Percentiles rank a stretch among this genome's conserved stretches.
phyloP scores from a whole-genome alignment of 2,329 filamentous ascomycete genomes.

The Seiridium cupressi region DNA sequence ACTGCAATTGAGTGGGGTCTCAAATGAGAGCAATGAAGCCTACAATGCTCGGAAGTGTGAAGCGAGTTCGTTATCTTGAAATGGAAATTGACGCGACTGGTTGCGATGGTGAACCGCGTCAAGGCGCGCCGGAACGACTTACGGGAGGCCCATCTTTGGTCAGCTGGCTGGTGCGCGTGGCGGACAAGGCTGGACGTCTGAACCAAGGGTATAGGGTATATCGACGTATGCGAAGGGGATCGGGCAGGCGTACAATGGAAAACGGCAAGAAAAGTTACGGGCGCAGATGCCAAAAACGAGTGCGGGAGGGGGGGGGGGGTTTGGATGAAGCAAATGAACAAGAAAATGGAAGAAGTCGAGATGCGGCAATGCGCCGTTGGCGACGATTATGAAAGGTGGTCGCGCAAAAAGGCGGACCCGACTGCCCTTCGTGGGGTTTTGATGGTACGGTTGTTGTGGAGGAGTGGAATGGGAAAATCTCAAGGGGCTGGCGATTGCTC shows the following conservation, averaged over 20 bases:
- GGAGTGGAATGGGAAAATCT: constrained; percentile 5
- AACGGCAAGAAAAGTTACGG: too few relatives aligned
- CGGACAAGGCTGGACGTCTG: background rate
- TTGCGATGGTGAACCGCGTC: constrained; percentile 4
- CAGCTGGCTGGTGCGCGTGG: constrained; percentile 2
- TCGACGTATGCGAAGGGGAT: too few relatives aligned
- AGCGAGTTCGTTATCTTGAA: background rate
- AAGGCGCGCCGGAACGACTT: constrained; percentile 6
- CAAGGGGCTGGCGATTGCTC: constrained; percentile 4
- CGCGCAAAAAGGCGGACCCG: background rate
- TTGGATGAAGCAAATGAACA: background rate
- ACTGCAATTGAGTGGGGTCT: background rate
- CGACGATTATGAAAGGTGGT: background rate
- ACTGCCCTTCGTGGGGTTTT: background rate
- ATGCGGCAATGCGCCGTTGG: constrained; percentile 1
- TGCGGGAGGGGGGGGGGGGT: background rate
- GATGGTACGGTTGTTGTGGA: constrained; percentile 1
- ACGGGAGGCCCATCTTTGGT: constrained; percentile 11
- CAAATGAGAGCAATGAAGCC: background rate
- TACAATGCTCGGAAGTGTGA: background rate
- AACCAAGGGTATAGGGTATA: background rate
- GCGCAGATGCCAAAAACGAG: too few relatives aligned
- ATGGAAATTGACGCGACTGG: background rate
- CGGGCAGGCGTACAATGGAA: background rate
- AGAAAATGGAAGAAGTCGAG: background rate